phyloP scores from a whole-genome alignment of 176 grass and related monocot genomes.

The Rhynchospora pubera region DNA sequence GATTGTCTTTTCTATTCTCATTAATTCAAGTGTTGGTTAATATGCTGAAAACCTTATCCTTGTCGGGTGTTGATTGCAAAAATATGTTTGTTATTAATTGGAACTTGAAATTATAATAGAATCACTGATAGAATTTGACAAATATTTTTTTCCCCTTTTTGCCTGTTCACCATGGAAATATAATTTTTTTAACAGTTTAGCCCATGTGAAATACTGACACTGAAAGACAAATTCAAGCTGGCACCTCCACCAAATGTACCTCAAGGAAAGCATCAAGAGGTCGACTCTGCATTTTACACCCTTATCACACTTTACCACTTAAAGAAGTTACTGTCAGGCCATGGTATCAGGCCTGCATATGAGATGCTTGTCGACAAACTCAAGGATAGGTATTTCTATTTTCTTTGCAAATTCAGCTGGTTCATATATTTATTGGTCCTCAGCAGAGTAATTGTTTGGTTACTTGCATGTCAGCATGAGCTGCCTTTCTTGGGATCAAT shows the following conservation, averaged over 20 bases:
- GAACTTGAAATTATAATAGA: neutral
- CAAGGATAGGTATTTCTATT: slow-evolving; percentile 37
- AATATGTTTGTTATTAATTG: neutral
- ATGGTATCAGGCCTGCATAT: slow-evolving; percentile 57
- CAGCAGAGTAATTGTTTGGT: neutral
- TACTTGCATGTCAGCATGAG: neutral
- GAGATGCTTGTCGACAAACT: slow-evolving; percentile 39
- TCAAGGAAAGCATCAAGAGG: slow-evolving; percentile 41
- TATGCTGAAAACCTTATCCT: neutral
- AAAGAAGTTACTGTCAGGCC: slow-evolving; percentile 50
- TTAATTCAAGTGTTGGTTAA: neutral
- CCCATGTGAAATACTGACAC: slow-evolving; percentile 30
- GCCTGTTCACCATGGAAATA: neutral
- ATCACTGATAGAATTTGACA: neutral
- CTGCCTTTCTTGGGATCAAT: neutral
- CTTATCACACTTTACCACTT: slow-evolving; percentile 53
- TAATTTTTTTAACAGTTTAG: slow-evolving; percentile 52
- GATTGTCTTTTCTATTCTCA: neutral
- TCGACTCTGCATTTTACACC: slow-evolving; percentile 40
- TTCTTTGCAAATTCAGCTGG: neutral
- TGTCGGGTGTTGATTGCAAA: neutral
- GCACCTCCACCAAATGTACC: slow-evolving; percentile 60
- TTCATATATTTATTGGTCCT: neutral
- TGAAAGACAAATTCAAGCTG: slow-evolving; percentile 48
- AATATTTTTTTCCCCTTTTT: neutral